Base-by-base conservation (phyloP, 108 stramenopile genomes). In the Fragilaria crotonensis region DNA sequence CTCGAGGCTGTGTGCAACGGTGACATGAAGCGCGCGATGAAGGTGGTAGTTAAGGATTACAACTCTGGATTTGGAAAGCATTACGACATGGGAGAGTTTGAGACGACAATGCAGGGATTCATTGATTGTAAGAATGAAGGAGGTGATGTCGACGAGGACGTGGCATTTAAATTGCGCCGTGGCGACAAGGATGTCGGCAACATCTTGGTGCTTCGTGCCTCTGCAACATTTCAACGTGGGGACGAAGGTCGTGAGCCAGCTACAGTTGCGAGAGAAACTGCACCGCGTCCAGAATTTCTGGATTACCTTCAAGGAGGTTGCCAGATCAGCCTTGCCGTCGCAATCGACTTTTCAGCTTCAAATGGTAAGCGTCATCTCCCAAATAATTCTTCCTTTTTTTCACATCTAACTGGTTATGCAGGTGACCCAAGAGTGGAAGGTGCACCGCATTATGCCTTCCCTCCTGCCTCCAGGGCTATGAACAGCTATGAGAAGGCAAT, bases 311-410 rank as follows among this genome's bases (percentile, higher is more conserved):
- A 75, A 0, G 84, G 87, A 21, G 84, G 84, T 46, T 85, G 83
- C 54, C 76, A 83, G 71, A 74, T 89, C 25, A 77, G 67, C 55
- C 48, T 89, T 59, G 80, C 76, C 28, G 94, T 97, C 5, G 96
- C 93, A 7, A 84, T 97, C 52, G 96, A 97, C 64, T 97, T 93
- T 59, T 95, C 96, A 5, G 93, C 87, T 30, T 84, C 82, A 41
- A 97, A 97, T 74, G 96, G 96, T 1, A 59, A 5, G n/a, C n/a
- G n/a, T n/a, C n/a, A n/a, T n/a, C n/a, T n/a, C n/a, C n/a, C n/a
- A n/a, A n/a, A n/a, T n/a, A n/a, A n/a, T n/a, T n/a, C n/a, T n/a
- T n/a, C n/a, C n/a, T n/a, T n/a, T n/a, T n/a, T n/a, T n/a, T n/a
- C n/a, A n/a, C n/a, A n/a, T n/a, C n/a, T n/a, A n/a, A n/a, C n/a